Evolutionary conservation across 2,329 filamentous ascomycete species (phyloP), one percentile per base, ranked within the genome.

Genomic region (Fusarium sp.): DNA sequence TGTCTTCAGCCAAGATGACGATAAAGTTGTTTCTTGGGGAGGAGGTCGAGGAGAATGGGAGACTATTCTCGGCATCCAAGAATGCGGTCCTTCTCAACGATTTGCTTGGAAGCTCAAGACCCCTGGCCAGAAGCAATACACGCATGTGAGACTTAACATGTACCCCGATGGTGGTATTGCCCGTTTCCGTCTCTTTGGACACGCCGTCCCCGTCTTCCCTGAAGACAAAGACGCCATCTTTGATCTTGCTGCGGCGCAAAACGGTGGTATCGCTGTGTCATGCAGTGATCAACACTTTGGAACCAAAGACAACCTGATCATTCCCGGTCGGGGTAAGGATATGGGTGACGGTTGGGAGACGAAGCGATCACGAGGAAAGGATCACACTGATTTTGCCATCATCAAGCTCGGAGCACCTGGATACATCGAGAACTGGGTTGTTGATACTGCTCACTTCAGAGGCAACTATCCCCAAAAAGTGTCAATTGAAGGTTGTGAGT

Each of bases 341-440:
- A 96, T 96, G 93, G 91, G 92, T 53, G 93, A 95, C 78, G 93
- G 93, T 10, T 96, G 93, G 93, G 93, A 96, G 82, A 96, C 93
- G 59, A 89, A 91, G 71, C 86, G 93, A 57, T 93, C 91, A 38
- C 84, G 93, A 52, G 89, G 85, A 53, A 89, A 88, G 78, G 88
- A 84, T 46, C 93, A 96, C 79, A 82, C 92, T 22, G 93, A 96
- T 80, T 96, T 93, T 92, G 85, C 90, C n/a, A 89, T 95, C 71
- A 87, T 96, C 69, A 87, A 88, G 49, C 86, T 96, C 22, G 93
- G 92, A 25, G 87, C 88, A 0, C 84, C 87, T 7, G 91, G 88
- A 10, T 84, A 84, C 63, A 86, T 92, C 66, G 87, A 90, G 75
- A 89, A 85, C 72, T 82, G 94, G 58, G 81, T 94, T 18, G 87